Conservation (phyloP, 495 filamentous ascomycete genomes). For the Podospora comata region DNA sequence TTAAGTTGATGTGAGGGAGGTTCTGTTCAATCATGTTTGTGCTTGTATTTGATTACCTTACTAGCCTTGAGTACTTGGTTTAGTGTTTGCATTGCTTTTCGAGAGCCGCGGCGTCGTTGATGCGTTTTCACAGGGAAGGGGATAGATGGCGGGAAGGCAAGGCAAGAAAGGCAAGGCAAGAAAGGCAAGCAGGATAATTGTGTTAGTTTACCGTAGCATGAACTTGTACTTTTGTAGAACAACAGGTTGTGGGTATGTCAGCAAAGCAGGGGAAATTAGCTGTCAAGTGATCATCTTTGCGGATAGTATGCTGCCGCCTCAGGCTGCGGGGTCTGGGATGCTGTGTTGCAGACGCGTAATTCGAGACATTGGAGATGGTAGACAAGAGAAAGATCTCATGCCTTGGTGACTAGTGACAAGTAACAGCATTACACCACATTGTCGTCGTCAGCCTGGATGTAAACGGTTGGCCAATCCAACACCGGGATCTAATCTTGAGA, state of each 20-base stretch:
- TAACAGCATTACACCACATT: not conserved
- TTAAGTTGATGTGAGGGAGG: slow-evolving; percentile 17
- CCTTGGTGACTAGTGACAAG: not conserved
- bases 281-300: not conserved
- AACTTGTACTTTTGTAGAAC: not conserved
- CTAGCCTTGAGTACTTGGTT: not conserved
- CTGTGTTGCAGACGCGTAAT: slow-evolving; percentile 16
- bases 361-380: slow-evolving; percentile 2
- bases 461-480: not conserved
- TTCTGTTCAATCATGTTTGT: not conserved
- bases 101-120: slow-evolving; percentile 7
- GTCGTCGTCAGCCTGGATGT: not conserved
- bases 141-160: not conserved
- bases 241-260: not conserved
- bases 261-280: not conserved
- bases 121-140: slow-evolving; percentile 9
- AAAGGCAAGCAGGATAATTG: not conserved
- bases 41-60: not conserved
- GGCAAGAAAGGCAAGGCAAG: not conserved
- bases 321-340: not conserved
- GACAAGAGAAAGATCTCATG: not conserved
- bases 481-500: not conserved
- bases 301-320: not conserved
- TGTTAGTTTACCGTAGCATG: not conserved
- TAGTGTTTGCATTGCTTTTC: slow-evolving; percentile 12